Evolutionary conservation across 306 rosid genomes (phyloP), one percentile per base, ranked within the genome.

Genomic region (Carpinus viminea): DNA sequence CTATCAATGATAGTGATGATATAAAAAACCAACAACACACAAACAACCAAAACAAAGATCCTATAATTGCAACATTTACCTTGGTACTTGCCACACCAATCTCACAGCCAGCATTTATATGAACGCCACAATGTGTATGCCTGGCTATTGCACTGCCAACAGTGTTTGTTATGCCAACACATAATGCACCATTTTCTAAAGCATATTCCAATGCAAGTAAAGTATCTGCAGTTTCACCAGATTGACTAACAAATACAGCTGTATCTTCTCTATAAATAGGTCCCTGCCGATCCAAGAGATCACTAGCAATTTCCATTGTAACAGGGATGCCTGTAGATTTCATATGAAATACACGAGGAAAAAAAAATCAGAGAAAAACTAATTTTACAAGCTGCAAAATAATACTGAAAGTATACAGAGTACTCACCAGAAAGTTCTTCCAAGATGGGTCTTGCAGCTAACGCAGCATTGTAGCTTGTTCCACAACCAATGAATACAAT

Each of bases 51-150:
- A 74, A 74, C n/a, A 53, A 50, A 51, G 8, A 80, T 53, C 71
- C 55, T 61, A 41, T 46, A 38, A 70, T 72, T 73, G 57, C 73
- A 87, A 74, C 53, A 56, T 66, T 71, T 88, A 95, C 99, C 93
- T 95, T 95, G 75, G 99, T 95, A 90, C 99, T 95, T 65, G 99
- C 99, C 79, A 95, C 99, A 43, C 99, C 99, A 76, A 95, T 95
- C 90, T 95, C 99, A 79, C 93, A 90, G 51, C 99, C 99, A 56
- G 99, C 99, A 84, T 95, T 95, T 83, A 95, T 93, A 85, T 95
- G 99, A 82, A 95, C 89, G 54, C 99, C 99, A 71, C 99, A 95
- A 83, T 95, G 97, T 60, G 99, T 95, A 70, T 79, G 87, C 89
- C 99, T 91, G 65, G 98, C 99, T 76, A 95, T 91, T 74, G 91